phyloP scores from a whole-genome alignment of 148 eudicot species.

The Nyssa sinensis region DNA sequence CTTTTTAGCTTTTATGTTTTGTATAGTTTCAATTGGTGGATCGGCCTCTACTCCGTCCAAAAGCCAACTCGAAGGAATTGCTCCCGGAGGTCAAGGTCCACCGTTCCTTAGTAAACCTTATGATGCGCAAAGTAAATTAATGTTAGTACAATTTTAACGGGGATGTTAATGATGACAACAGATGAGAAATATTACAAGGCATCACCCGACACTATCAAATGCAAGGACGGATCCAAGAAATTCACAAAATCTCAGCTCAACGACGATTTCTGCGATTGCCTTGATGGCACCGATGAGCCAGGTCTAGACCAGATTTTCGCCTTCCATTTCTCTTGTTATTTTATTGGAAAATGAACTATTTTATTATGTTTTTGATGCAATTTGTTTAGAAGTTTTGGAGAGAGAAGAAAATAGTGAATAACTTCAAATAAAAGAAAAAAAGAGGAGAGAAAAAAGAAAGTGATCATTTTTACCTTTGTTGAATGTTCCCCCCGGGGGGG shows the following conservation, averaged over 20 bases:
- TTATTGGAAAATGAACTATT: too few relatives aligned
- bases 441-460: too few relatives aligned
- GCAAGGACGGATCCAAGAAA: slow-evolving; percentile 90
- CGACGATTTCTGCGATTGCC: slow-evolving; percentile 90
- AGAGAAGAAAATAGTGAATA: too few relatives aligned
- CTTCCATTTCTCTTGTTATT: too few relatives aligned
- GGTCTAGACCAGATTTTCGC: too few relatives aligned
- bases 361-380: too few relatives aligned
- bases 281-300: slow-evolving; percentile 92
- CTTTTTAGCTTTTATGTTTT: neutral
- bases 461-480: too few relatives aligned
- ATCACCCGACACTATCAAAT: slow-evolving; percentile 41
- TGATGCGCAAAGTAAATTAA: neutral
- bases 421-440: too few relatives aligned
- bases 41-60: slow-evolving; percentile 39
- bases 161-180: slow-evolving; percentile 11
- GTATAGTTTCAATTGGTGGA: slow-evolving; percentile 18
- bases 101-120: too few relatives aligned
- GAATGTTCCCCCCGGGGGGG: too few relatives aligned
- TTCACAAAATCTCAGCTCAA: slow-evolving; percentile 62
- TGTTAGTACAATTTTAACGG: neutral
- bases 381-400: too few relatives aligned
- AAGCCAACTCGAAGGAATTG: slow-evolving; percentile 42
- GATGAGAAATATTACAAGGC: slow-evolving; percentile 62
- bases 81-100: slow-evolving; percentile 52